A percentile compares a stretch with the other conserved stretches of the same genome.
Evolutionary conservation across 164 flowering plant genomes (phyloP).

Genomic region (Dillenia turbinata): DNA sequence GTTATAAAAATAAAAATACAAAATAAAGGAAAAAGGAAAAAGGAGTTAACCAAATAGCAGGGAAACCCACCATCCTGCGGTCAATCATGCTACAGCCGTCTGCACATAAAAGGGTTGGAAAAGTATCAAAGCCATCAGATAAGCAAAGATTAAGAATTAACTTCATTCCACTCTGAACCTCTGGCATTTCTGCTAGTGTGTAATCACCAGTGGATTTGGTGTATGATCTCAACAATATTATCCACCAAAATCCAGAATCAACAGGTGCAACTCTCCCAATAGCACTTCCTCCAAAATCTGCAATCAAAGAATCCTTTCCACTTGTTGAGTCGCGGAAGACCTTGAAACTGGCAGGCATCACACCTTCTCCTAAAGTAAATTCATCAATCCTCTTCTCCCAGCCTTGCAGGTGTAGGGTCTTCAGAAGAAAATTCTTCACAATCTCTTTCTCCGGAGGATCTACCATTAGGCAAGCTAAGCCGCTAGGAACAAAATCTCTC

Average conservation of each 20-base stretch:
- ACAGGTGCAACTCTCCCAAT: conserved; percentile 51
- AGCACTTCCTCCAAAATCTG: conserved; percentile 40
- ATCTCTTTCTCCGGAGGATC: conserved; percentile 21
- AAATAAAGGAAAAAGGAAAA: not conserved
- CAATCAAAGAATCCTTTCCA: conserved; percentile 16
- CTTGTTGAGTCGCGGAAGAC: conserved; percentile 15
- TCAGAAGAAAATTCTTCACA: conserved; percentile 34
- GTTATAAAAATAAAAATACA: no score
- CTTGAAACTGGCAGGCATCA: conserved; percentile 46
- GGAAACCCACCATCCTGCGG: conserved; percentile 32
- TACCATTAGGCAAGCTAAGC: conserved; percentile 36
- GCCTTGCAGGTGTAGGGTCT: conserved; percentile 38
- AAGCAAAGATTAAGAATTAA: conserved; percentile 36
- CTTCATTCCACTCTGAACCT: conserved; percentile 35
- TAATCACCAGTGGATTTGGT: conserved; percentile 26
- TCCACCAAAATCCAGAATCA: conserved; percentile 54
- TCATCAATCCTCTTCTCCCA: conserved; percentile 33
- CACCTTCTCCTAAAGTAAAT: conserved; percentile 39
- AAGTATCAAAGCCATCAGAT: conserved; percentile 41
- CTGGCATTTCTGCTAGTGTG: conserved; percentile 24
- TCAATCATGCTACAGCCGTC: conserved; percentile 41
- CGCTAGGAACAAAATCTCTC: conserved; percentile 41
- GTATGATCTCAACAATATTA: conserved; percentile 32
- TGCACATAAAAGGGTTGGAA: conserved; percentile 38
- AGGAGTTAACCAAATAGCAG: not conserved